Evolutionary conservation across 768 basidiomycete genomes (phyloP), one percentile per base, ranked within the genome.

Genomic region (Lepiota brunneoincarnata): DNA sequence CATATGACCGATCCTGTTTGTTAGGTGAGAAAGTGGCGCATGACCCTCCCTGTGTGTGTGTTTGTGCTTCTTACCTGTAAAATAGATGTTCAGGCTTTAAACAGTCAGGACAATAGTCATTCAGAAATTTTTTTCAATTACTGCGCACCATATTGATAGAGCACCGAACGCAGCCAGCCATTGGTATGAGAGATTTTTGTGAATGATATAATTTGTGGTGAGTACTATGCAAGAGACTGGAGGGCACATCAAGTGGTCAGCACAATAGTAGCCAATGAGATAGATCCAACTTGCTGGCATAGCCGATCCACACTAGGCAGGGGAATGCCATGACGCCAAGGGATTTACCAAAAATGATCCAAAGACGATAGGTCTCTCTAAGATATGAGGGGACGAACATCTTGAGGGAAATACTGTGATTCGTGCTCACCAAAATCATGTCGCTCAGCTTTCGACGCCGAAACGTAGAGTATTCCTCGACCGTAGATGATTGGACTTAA

Each of bases 111-210:
- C 6, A n/a, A 5, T 9, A 31, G 34, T 9, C 9, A 18, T 11
- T 15, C 5, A 31, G 9, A 2, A 31, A 31, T 3, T 14, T 9
- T 3, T 36, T 35, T n/a, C 7, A 23, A 23, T 12, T 14, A 17
- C 10, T 18, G 10, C 37, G 5, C 17, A 51, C 50, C 40, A 51
- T 51, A 51, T 42, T 21, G 50, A 51, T 1, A 51, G 50, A 21
- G 7, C 21, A n/a, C 34, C 15, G 11, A 51, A 26, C 10, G 35
- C 7, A 6, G 42, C 7, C 9, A 51, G 12, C 50, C 39, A 51
- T 21, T 15, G 26, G 5, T 6, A 15, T 6, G 50, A 51, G 40
- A 51, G 11, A 20, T 12, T 34, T 34, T 11, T 31, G 11, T 42
- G 9, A 2, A 6, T 43, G 39, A 21, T 40, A 35, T 51, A 51